phyloP scores from a whole-genome alignment of 148 eudicot genomes.

The Polygonum maritimum region DNA sequence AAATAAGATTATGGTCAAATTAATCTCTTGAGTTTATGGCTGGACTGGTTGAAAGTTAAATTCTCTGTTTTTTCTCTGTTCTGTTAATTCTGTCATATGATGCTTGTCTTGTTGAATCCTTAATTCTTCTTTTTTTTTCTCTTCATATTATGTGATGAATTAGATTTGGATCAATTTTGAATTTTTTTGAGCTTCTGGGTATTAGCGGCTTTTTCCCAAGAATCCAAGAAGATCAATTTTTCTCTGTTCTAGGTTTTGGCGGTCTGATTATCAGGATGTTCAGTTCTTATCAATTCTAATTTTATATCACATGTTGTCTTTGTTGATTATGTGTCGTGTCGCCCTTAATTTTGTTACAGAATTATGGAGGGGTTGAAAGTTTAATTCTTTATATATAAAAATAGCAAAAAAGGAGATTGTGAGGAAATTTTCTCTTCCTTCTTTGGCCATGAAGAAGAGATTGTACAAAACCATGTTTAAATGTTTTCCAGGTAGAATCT shows the following conservation, averaged over 20 bases:
- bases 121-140: too few species aligned
- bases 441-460: too few species aligned
- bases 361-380: background rate
- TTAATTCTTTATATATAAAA: conserved; percentile 9
- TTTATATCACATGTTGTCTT: background rate
- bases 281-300: too few species aligned
- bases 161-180: background rate
- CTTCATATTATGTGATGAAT: background rate
- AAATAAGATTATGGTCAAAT: background rate
- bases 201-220: background rate
- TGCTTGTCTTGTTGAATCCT: too few species aligned
- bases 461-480: too few species aligned
- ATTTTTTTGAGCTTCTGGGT: background rate
- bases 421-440: too few species aligned
- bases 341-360: conserved; percentile 5
- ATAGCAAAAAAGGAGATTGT: too few species aligned
- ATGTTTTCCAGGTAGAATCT: too few species aligned
- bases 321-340: conserved; percentile 8
- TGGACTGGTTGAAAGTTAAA: background rate
- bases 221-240: too few species aligned
- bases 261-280: background rate
- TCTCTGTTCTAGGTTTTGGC: background rate
- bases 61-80: background rate
- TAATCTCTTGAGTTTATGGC: too few species aligned
- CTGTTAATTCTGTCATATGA: background rate